phyloP scores from a whole-genome alignment of 495 filamentous ascomycete genomes.

The Halenospora varia region DNA sequence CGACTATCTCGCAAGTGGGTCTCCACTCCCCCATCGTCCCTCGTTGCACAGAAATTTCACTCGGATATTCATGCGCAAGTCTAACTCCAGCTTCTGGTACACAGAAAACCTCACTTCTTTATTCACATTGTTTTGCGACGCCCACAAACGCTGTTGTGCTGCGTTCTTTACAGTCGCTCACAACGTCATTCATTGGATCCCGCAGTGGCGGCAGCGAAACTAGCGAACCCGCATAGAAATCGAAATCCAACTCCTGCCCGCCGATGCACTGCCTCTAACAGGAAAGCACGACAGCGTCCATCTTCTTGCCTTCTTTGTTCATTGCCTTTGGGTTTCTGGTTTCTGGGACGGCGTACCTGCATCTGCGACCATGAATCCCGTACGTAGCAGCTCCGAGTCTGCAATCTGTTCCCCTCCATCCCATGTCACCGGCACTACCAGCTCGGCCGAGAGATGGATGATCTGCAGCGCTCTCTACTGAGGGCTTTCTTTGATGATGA shows the following conservation, averaged over 20 bases:
- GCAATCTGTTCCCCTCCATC: not conserved
- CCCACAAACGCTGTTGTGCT: too few relatives aligned
- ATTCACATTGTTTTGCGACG: too few relatives aligned
- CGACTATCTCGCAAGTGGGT: too few relatives aligned
- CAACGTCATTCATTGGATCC: conserved; percentile 1
- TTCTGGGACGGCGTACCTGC: conserved; percentile 19
- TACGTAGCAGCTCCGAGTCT: conserved; percentile 9
- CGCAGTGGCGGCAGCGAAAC: not conserved
- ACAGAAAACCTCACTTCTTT: too few relatives aligned
- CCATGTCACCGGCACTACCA: not conserved
- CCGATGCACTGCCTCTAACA: not conserved
- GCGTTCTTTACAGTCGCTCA: too few relatives aligned
- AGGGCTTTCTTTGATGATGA: not conserved
- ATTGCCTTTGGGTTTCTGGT: conserved; percentile 7
- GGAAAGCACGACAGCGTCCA: not conserved
- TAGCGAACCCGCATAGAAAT: not conserved
- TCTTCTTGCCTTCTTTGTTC: conserved; percentile 6
- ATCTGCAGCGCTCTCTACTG: conserved; percentile 1
- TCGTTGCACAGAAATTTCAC: too few relatives aligned
- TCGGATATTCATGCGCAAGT: too few relatives aligned
- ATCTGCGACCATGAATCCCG: conserved; percentile 24
- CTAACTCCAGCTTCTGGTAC: too few relatives aligned
- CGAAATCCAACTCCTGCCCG: not conserved
- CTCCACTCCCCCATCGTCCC: too few relatives aligned
- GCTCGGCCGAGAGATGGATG: not conserved